A percentile compares a stretch with the other conserved stretches of the same genome.
Evolutionary conservation across 441 rosid genomes (phyloP).

Genomic region (Populus hybrid): DNA sequence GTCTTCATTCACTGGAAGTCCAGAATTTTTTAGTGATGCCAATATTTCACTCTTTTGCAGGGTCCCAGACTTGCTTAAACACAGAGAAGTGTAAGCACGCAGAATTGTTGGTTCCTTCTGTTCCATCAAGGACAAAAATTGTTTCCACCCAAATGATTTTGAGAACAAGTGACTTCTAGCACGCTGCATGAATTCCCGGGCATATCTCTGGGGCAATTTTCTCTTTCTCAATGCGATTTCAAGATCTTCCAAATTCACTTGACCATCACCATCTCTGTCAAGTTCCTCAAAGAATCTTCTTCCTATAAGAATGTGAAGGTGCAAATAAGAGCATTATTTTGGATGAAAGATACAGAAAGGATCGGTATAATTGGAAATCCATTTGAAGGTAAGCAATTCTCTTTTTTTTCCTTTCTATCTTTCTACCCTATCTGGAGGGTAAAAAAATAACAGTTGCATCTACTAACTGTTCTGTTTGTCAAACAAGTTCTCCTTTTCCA

Average conservation of each 20-base stretch:
- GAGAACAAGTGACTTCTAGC: slow-evolving; percentile 86
- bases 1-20: slow-evolving; percentile 97
- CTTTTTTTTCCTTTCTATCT: neutral
- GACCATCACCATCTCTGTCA: slow-evolving; percentile 98
- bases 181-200: slow-evolving; percentile 83
- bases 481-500: neutral
- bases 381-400: too few relatives aligned
- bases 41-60: slow-evolving; percentile 91
- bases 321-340: slow-evolving; percentile 7
- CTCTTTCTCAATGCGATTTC: slow-evolving; percentile 90
- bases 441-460: neutral
- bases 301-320: slow-evolving; percentile 42
- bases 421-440: neutral
- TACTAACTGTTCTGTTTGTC: neutral
- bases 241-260: slow-evolving; percentile 90
- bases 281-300: slow-evolving; percentile 94
- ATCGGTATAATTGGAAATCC: too few relatives aligned
- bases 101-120: slow-evolving; percentile 96
- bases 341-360: neutral
- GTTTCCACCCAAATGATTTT: slow-evolving; percentile 97
- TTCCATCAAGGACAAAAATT: slow-evolving; percentile 94
- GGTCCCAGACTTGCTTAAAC: slow-evolving; percentile 92
- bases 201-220: slow-evolving; percentile 77
- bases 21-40: slow-evolving; percentile 82
- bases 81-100: slow-evolving; percentile 91